Base-by-base conservation (phyloP, 2,329 filamentous ascomycete genomes). In the Teratosphaeria viscida region DNA sequence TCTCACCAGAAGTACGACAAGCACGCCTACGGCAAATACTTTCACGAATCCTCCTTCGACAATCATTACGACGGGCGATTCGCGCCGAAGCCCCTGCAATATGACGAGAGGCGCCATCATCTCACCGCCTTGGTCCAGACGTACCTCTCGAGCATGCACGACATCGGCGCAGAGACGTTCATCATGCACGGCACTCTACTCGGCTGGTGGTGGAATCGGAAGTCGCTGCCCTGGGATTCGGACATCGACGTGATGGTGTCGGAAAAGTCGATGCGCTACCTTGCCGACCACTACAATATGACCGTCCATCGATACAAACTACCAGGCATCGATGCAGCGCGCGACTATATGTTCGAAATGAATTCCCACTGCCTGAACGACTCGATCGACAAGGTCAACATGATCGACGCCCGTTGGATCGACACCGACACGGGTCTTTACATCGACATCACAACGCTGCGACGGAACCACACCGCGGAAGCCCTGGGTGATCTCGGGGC, bases 151-250 rank as follows among this genome's bases (percentile, higher is more conserved):
- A 81, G 80, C 5, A 85, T 85, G 82, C 72, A 76, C 52, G 75
- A 79, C 56, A 76, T 85, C 35, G 79, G 81, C 14, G 78, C 79
- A 3, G 79, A 83, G 63, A 85, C 82, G 8, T 85, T 82, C 82
- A 79, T 85, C 59, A 84, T 85, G 80, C 83, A 85, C 64, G 82
- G 83, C 12, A 81, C 79, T 5, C 71, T 85, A 49, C 72, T 85
- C 16, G 81, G 82, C 39, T 85, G 83, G 82, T 85, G 80, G 78
- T 85, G 83, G 83, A 84, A 84, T 64, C 76, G 79, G 57, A 78
- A 78, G 67, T 79, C 84, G 65, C 77, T 85, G 71, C 82, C 82
- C 2, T 85, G 83, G 82, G 83, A 85, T 67, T 79, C 78, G 12
- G 82, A 85, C 64, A 67, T 85, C 55, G 83, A 85, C 63, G 80